phyloP scores from a whole-genome alignment of 2,329 filamentous ascomycete species.

The Cladosporium sp. region DNA sequence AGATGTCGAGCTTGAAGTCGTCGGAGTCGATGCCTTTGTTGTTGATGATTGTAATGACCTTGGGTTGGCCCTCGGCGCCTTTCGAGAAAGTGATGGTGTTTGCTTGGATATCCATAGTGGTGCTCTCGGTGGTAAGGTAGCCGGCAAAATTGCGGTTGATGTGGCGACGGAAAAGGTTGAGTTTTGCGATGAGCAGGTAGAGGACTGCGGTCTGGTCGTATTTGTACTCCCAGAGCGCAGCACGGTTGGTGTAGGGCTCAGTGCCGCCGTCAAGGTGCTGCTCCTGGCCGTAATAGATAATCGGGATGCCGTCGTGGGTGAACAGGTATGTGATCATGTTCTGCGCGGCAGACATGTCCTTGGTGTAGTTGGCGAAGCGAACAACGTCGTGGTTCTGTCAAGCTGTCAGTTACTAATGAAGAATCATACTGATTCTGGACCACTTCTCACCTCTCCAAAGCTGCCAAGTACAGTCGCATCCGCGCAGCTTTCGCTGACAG shows the following conservation, averaged over 20 bases:
- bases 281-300: conserved; percentile 29
- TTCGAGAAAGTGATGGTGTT: conserved; percentile 49
- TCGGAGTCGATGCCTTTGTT: conserved; percentile 42
- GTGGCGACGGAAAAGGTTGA: conserved; percentile 21
- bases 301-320: conserved; percentile 26
- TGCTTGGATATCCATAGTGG: conserved; percentile 46
- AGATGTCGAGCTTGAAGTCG: conserved; percentile 34
- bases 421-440: not conserved
- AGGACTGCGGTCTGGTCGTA: conserved; percentile 21
- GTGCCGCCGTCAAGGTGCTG: conserved; percentile 23
- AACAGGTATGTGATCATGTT: conserved; percentile 24
- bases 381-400: conserved; percentile 25
- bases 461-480: conserved; percentile 40
- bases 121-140: conserved; percentile 36
- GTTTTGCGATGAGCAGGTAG: conserved; percentile 19
- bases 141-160: not conserved
- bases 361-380: conserved; percentile 22
- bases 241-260: conserved; percentile 24
- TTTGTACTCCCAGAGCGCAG: conserved; percentile 21
- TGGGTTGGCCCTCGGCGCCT: conserved; percentile 38
- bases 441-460: conserved; percentile 36
- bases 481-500: conserved; percentile 37
- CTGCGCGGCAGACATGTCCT: conserved; percentile 22
- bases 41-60: conserved; percentile 47
- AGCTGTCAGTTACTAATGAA: not conserved